Percentiles rank a stretch among this genome's conserved stretches.
Evolutionary conservation across 2,329 filamentous ascomycete species (phyloP).

Genomic region (Thelonectria discophora): DNA sequence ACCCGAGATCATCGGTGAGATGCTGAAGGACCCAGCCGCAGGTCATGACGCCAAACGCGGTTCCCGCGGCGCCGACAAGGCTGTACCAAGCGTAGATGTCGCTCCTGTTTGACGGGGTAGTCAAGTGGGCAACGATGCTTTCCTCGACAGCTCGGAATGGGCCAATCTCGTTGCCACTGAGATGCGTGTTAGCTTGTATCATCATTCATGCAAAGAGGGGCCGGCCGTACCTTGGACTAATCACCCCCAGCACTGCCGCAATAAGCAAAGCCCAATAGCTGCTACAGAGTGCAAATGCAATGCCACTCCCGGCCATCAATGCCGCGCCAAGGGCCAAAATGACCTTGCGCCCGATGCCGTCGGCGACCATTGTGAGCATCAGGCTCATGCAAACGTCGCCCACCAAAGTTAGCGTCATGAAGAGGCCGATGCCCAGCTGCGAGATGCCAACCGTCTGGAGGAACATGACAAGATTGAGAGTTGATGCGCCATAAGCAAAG

Average conservation of each 20-base stretch:
- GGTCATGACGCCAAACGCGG: constrained; percentile 66
- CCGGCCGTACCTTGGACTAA: constrained; percentile 59
- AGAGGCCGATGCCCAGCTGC: constrained; percentile 64
- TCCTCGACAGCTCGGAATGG: constrained; percentile 71
- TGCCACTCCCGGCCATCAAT: constrained; percentile 65
- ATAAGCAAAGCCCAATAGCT: constrained; percentile 67
- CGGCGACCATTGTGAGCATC: constrained; percentile 66
- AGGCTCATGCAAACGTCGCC: constrained; percentile 69
- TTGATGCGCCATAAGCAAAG: constrained; percentile 69
- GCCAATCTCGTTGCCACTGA: constrained; percentile 70
- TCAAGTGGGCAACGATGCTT: constrained; percentile 66
- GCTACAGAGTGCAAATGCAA: constrained; percentile 60
- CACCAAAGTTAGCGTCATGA: constrained; percentile 71
- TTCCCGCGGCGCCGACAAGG: constrained; percentile 65
- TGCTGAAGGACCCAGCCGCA: constrained; percentile 68
- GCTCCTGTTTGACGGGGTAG: constrained; percentile 53
- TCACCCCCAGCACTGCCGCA: constrained; percentile 68
- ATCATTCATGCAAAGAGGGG: neutral
- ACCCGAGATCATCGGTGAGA: constrained; percentile 54
- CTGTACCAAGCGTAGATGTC: constrained; percentile 72
- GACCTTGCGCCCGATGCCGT: constrained; percentile 62
- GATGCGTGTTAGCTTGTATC: neutral
- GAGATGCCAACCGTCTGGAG: constrained; percentile 60
- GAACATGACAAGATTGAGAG: constrained; percentile 65
- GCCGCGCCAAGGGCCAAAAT: constrained; percentile 63